These are phyloP conservation scores for Apiotrichum gracile DNA, from an alignment of 1,284 basidiomycete genomes.

Conservation along the genomic window DNA sequence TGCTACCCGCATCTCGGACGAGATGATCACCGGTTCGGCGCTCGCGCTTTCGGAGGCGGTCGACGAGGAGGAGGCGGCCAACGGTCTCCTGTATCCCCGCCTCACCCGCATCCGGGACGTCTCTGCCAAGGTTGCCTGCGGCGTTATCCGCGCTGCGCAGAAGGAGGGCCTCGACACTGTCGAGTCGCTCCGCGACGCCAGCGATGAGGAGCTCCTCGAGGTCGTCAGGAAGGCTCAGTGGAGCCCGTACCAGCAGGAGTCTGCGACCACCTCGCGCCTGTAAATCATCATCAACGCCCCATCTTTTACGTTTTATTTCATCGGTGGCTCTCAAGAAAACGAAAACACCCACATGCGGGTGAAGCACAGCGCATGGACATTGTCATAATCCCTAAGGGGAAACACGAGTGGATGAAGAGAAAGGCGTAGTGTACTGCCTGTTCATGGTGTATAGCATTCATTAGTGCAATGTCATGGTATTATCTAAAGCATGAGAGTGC, in stretches of 20 bases:
- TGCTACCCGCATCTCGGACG: constrained; percentile 38
- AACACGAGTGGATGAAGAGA: neutral
- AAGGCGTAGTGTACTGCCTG: neutral
- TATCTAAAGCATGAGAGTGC: neutral
- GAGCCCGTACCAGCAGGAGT: constrained; percentile 20
- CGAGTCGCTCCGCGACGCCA: constrained; percentile 23
- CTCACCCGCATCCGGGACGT: constrained; percentile 78
- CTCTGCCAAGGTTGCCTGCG: constrained; percentile 63
- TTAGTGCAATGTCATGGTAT: constrained; percentile 3
- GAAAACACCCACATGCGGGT: neutral
- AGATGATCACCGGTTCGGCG: constrained; percentile 52
- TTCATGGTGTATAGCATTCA: constrained; percentile 1
- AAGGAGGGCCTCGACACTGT: constrained; percentile 52
- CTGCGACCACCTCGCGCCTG: constrained; percentile 1
- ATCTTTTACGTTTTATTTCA: neutral
- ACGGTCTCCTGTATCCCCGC: constrained; percentile 67
- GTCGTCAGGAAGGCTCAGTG: constrained; percentile 32
- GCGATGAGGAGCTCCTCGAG: constrained; percentile 23
- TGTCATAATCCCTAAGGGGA: neutral
- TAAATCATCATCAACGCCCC: neutral
- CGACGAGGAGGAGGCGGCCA: constrained; percentile 61
- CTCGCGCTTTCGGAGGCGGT: constrained; percentile 72
- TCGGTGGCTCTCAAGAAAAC: neutral
- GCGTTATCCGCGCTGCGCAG: constrained; percentile 72
- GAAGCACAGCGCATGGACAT: neutral